Conservation (phyloP, 1,284 basidiomycete species). For the Sphagnurus paluster region DNA sequence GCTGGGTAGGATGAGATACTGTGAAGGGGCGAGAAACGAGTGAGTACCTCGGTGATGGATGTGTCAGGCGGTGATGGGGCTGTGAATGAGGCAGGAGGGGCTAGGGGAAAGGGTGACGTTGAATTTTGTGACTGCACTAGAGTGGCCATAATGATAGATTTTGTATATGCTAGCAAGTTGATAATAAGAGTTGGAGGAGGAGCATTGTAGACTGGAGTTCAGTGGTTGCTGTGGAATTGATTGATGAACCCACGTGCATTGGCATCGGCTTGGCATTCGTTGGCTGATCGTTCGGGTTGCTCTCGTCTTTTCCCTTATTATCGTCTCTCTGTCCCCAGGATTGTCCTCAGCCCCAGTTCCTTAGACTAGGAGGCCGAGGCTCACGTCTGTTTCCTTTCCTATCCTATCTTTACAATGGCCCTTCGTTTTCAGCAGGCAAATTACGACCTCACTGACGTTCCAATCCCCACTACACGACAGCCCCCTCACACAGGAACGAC, state of each 20-base stretch:
- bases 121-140: slow-evolving; percentile 5
- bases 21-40: too few species aligned
- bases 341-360: slow-evolving; percentile 22
- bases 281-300: slow-evolving; percentile 11
- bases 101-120: neutral
- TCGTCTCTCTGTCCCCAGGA: too few species aligned
- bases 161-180: neutral
- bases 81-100: neutral
- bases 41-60: slow-evolving; percentile 11
- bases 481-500: slow-evolving; percentile 56
- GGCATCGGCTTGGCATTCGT: slow-evolving; percentile 1
- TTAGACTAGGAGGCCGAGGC: slow-evolving; percentile 24
- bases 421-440: slow-evolving; percentile 54
- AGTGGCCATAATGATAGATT: slow-evolving; percentile 1
- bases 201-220: too few species aligned
- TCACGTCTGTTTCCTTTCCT: slow-evolving; percentile 21
- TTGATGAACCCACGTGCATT: slow-evolving; percentile 17
- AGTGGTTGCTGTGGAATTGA: slow-evolving; percentile 4
- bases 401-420: slow-evolving; percentile 47
- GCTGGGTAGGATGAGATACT: too few species aligned
- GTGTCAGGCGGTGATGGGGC: neutral
- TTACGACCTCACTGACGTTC: slow-evolving; percentile 62
- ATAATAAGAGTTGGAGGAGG: too few species aligned
- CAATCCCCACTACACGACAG: slow-evolving; percentile 64
- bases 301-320: slow-evolving; percentile 17